These are phyloP conservation scores for Albugo candida DNA, from an alignment of 352 stramenopile genomes.

Conservation along the genomic window DNA sequence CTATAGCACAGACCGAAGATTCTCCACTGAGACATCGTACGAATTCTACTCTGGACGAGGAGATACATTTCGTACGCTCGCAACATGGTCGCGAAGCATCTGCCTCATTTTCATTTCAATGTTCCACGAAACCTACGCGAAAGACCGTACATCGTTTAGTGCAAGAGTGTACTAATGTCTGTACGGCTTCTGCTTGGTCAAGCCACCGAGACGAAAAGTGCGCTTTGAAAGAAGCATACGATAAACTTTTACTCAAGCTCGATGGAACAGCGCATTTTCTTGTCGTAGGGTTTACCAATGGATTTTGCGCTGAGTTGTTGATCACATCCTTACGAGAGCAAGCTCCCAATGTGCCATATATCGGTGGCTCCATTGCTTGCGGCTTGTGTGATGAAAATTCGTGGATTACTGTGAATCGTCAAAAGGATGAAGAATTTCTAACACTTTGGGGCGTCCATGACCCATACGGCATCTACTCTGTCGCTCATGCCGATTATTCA, in stretches of 20 bases:
- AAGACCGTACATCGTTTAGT: conserved; percentile 2
- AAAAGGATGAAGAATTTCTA: conserved; percentile 65
- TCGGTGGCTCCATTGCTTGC: conserved; percentile 63
- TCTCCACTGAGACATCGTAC: neutral
- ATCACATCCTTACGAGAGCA: conserved; percentile 49
- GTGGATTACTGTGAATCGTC: conserved; percentile 73
- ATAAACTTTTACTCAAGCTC: conserved; percentile 64
- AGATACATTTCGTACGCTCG: neutral
- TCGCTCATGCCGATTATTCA: conserved; percentile 63
- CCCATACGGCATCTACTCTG: conserved; percentile 56
- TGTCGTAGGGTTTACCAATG: conserved; percentile 68
- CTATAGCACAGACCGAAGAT: too few relatives aligned
- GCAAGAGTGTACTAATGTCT: neutral
- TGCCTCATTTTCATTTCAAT: neutral
- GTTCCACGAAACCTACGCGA: neutral
- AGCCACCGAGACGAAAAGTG: conserved; percentile 53
- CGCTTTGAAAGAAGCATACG: conserved; percentile 54
- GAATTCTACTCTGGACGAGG: neutral
- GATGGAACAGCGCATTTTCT: conserved; percentile 63
- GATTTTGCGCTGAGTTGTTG: conserved; percentile 58
- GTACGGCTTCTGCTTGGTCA: conserved; percentile 13
- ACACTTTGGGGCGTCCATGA: conserved; percentile 76
- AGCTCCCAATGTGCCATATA: conserved; percentile 61
- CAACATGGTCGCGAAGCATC: neutral
- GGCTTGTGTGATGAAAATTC: conserved; percentile 65